A percentile compares a stretch with the other conserved stretches of the same genome.
These are phyloP conservation scores for Solanum bulbocastanum DNA, from an alignment of 257 asterid species.

Conservation along the genomic window DNA sequence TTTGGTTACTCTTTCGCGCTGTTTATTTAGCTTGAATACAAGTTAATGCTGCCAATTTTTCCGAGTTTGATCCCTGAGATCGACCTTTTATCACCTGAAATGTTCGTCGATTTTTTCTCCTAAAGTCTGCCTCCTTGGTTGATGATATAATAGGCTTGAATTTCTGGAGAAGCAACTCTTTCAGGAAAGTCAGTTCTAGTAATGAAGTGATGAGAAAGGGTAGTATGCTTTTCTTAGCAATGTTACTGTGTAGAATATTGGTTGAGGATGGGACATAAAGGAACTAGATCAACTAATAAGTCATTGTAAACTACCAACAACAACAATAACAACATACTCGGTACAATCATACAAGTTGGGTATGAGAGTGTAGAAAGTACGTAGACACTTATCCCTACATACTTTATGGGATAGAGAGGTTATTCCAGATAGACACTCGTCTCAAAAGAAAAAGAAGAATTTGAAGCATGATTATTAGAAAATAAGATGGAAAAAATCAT, in stretches of 20 bases:
- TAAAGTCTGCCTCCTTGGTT: background rate
- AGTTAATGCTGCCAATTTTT: background rate
- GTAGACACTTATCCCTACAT: too few species aligned
- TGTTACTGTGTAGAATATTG: background rate
- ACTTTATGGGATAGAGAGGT: too few species aligned
- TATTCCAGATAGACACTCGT: too few species aligned
- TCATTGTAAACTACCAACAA: too few species aligned
- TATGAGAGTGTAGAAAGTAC: too few species aligned
- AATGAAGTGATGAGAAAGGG: background rate
- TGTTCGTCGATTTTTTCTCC: background rate
- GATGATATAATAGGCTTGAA: background rate
- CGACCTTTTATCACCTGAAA: background rate
- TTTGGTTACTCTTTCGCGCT: background rate
- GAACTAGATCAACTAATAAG: background rate
- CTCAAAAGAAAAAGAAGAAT: too few species aligned
- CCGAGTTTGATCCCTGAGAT: background rate
- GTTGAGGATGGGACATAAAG: background rate
- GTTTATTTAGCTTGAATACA: background rate
- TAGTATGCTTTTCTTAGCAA: background rate
- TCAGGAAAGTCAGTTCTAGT: background rate
- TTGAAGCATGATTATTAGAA: too few species aligned
- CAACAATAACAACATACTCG: too few species aligned
- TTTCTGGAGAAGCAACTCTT: background rate
- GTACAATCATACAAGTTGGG: too few species aligned
- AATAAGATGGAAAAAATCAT: too few species aligned